Conservation (phyloP, 1,284 basidiomycete genomes). For the Cutaneotrichosporon mucoides region DNA sequence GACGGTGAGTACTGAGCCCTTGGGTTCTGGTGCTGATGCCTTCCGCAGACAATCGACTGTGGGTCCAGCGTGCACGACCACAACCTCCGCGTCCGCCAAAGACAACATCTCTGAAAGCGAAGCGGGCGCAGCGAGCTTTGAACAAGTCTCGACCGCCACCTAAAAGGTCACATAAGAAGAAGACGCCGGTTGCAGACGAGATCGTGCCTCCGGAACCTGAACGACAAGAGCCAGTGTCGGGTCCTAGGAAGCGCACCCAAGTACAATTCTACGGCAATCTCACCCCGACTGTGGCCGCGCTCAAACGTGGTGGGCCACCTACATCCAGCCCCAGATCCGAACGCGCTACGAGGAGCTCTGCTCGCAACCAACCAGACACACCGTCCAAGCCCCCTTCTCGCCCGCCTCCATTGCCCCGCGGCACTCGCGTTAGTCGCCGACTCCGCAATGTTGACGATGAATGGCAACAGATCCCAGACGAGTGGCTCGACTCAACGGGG, state of each 20-base stretch:
- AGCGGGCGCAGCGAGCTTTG: slow-evolving; percentile 23
- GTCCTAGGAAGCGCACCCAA: slow-evolving; percentile 31
- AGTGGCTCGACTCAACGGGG: slow-evolving; percentile 34
- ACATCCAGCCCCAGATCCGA: slow-evolving; percentile 10
- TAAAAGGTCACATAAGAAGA: slow-evolving; percentile 29
- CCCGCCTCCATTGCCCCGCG: slow-evolving; percentile 25
- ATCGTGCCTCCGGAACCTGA: slow-evolving; percentile 9
- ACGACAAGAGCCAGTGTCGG: slow-evolving; percentile 15
- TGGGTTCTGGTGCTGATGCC: not conserved
- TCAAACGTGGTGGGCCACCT: slow-evolving; percentile 27
- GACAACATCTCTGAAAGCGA: slow-evolving; percentile 38
- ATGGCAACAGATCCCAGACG: slow-evolving; percentile 49
- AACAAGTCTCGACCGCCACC: slow-evolving; percentile 9
- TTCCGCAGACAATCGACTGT: slow-evolving; percentile 53
- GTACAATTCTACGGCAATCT: slow-evolving; percentile 43
- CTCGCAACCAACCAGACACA: slow-evolving; percentile 8
- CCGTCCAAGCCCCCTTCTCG: slow-evolving; percentile 14
- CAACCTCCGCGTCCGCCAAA: slow-evolving; percentile 30
- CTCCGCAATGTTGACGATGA: slow-evolving; percentile 37
- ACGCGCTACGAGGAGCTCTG: slow-evolving; percentile 18
- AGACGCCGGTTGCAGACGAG: slow-evolving; percentile 1
- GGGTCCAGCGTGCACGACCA: slow-evolving; percentile 52
- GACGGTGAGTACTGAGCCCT: slow-evolving; percentile 45
- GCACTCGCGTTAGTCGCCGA: slow-evolving; percentile 37
- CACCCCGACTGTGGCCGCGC: slow-evolving; percentile 33